These are phyloP conservation scores for Verticillium tricorpus DNA, from an alignment of 2,329 filamentous ascomycete genomes.

Conservation along the genomic window DNA sequence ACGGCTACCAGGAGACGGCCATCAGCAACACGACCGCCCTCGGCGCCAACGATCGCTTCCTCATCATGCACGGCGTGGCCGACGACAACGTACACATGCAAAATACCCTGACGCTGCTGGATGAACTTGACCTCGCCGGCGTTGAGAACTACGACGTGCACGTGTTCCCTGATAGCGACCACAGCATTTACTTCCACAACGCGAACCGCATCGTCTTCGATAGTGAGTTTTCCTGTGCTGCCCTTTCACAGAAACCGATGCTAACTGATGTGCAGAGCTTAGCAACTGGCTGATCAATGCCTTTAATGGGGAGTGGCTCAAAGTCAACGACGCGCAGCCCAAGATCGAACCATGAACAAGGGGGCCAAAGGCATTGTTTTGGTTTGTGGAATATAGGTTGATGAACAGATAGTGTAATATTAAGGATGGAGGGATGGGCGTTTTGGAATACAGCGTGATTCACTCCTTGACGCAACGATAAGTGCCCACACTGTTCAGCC, in stretches of 20 bases:
- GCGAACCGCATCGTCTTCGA: slow-evolving; percentile 89
- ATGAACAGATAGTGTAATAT: no score
- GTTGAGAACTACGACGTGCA: slow-evolving; percentile 96
- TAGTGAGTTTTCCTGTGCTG: slow-evolving; percentile 55
- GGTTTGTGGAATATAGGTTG: no score
- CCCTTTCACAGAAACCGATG: slow-evolving; percentile 1
- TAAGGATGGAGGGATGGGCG: no score
- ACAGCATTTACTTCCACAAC: slow-evolving; percentile 92
- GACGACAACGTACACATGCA: slow-evolving; percentile 99
- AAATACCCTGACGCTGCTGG: slow-evolving; percentile 82
- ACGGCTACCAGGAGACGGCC: slow-evolving; percentile 71
- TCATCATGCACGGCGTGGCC: slow-evolving; percentile 93
- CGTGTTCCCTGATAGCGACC: slow-evolving; percentile 93
- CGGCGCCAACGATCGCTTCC: slow-evolving; percentile 73
- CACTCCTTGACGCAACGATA: not conserved
- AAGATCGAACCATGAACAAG: slow-evolving; percentile 17
- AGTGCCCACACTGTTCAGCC: no score
- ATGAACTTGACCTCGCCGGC: slow-evolving; percentile 74
- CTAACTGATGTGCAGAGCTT: slow-evolving; percentile 49
- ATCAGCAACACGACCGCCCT: slow-evolving; percentile 73
- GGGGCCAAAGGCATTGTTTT: not conserved
- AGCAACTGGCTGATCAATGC: slow-evolving; percentile 93
- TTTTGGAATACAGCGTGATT: not conserved
- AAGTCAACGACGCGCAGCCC: slow-evolving; percentile 46
- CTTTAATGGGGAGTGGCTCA: slow-evolving; percentile 94